Evolutionary conservation across 2,329 filamentous ascomycete genomes (phyloP), one percentile per base, ranked within the genome.

Genomic region (Alternaria triticimaculans): DNA sequence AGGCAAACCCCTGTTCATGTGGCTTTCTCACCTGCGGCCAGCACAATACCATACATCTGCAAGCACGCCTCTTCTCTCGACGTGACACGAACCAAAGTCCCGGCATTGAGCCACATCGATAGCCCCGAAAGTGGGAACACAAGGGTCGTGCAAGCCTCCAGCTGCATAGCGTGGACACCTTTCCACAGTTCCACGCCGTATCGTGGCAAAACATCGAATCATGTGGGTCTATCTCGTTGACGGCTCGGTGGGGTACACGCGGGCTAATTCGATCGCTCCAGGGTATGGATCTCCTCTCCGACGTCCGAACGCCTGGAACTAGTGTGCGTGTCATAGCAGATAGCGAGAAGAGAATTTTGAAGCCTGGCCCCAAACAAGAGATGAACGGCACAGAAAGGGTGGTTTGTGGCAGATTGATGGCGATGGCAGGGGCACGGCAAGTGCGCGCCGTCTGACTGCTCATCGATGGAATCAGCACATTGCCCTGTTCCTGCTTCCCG

Each of bases 261-360:
- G 0, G 2, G 33, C 56, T 58, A 49, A 12, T 30, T n/a, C 15
- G 58, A 60, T 60, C 50, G 58, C 58, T 23, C 26, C 58, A 60
- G 56, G 55, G 46, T 58, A 49, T 63, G 61, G 61, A 60, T 60
- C 61, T 63, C 61, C 61, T 51, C 57, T 56, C 61, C 57, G 57
- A 60, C 57, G 51, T 60, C 61, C 61, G 61, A 60, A 56, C 45
- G 25, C 23, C n/a, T 28, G 15, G 49, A 11, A 12, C 11, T 10
- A 48, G 15, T 60, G 46, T 55, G 30, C 26, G 58, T 60, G 58
- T 60, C 58, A 60, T 60, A 14, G 45, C 45, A 21, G 25, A 33
- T 28, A 50, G 20, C 25, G 23, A 26, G 23, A 44, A 44, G 37
- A 41, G 37, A 41, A 41, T 41, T 44, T 44, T 26, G 33, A 25